Conservation (phyloP, 2,329 filamentous ascomycete species). For the Xylaria hypoxylon region DNA sequence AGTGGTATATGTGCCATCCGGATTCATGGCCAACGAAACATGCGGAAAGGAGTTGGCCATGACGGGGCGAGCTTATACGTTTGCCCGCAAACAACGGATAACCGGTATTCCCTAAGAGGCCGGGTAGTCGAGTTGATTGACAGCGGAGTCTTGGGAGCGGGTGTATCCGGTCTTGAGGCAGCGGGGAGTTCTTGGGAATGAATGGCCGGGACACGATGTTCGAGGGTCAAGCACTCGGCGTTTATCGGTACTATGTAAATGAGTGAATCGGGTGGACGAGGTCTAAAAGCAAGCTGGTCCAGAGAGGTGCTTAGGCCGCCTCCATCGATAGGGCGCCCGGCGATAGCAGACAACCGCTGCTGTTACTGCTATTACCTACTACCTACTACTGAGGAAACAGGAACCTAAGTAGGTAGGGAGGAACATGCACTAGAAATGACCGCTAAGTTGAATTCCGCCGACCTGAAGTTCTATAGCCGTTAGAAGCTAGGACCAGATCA, state of each 20-base stretch:
- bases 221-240: neutral
- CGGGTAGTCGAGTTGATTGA: slow-evolving; percentile 6
- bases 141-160: neutral
- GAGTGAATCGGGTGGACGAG: slow-evolving; percentile 5
- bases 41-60: slow-evolving; percentile 60
- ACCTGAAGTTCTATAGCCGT: slow-evolving; percentile 2
- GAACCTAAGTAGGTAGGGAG: neutral
- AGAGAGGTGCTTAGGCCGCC: slow-evolving; percentile 17
- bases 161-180: slow-evolving; percentile 8
- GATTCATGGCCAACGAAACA: slow-evolving; percentile 50
- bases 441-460: neutral
- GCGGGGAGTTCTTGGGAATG: neutral
- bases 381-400: no score
- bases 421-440: neutral
- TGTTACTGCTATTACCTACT: no score
- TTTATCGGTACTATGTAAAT: neutral
- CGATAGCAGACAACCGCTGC: slow-evolving; percentile 7
- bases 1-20: slow-evolving; percentile 50
- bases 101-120: slow-evolving; percentile 8
- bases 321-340: slow-evolving; percentile 25
- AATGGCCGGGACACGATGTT: neutral
- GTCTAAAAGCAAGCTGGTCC: slow-evolving; percentile 12
- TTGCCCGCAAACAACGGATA: slow-evolving; percentile 22
- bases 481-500: slow-evolving; percentile 3
- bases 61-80: slow-evolving; percentile 37